phyloP scores from a whole-genome alignment of 495 filamentous ascomycete genomes.

The Melanomma pulvis-pyrius region DNA sequence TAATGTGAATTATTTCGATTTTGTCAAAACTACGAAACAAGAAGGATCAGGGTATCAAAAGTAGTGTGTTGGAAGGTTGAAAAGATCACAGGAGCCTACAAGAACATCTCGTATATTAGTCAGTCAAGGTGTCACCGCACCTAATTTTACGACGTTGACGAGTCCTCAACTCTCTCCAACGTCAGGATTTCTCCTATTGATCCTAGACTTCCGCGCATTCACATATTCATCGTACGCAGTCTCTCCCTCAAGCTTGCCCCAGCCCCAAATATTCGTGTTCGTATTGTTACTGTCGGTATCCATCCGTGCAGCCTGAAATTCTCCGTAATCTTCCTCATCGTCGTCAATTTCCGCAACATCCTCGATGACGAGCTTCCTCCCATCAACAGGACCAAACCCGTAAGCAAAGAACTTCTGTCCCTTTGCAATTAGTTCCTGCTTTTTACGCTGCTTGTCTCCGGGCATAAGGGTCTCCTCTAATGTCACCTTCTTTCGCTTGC shows the following conservation, averaged over 20 bases:
- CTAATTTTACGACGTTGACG: too few species aligned
- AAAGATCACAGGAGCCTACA: too few species aligned
- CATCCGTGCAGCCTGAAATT: constrained; percentile 45
- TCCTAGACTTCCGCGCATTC: constrained; percentile 6
- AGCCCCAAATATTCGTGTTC: constrained; percentile 7
- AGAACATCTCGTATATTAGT: too few species aligned
- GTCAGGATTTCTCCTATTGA: neutral
- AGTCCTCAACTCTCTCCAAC: neutral
- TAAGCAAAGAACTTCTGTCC: constrained; percentile 51
- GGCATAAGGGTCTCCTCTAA: constrained; percentile 17
- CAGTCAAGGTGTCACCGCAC: too few species aligned
- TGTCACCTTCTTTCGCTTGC: neutral
- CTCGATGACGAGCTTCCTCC: constrained; percentile 46
- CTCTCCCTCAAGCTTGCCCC: constrained; percentile 17
- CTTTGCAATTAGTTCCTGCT: constrained; percentile 41
- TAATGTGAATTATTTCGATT: too few species aligned
- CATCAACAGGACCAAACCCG: constrained; percentile 48
- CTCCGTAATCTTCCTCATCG: constrained; percentile 51
- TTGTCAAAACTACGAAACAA: too few species aligned
- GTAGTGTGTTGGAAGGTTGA: too few species aligned
- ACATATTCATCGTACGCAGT: constrained; percentile 25
- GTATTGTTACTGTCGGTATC: constrained; percentile 16
- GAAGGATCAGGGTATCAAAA: too few species aligned
- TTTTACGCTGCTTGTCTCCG: constrained; percentile 40
- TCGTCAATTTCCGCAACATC: constrained; percentile 48